Conservation (phyloP, 2,329 filamentous ascomycete species). For the Neobulgaria alba region DNA sequence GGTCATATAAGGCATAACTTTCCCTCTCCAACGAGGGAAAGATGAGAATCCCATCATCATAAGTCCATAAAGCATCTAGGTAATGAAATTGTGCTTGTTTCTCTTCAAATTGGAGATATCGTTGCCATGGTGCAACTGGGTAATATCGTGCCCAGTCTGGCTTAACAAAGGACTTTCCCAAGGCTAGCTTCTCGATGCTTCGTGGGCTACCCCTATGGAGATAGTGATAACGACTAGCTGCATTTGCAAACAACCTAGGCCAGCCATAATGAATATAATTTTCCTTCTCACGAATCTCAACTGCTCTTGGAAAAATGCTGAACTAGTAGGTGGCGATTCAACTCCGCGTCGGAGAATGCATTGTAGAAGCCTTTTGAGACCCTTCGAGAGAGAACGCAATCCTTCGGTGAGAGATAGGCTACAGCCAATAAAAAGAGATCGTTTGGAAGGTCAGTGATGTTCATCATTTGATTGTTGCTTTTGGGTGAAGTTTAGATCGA, state of each 20-base stretch:
- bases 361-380: conserved; percentile 41
- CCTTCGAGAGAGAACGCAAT: conserved; percentile 42
- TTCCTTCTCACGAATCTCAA: conserved; percentile 38
- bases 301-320: conserved; percentile 43
- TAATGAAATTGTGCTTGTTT: conserved; percentile 36
- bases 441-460: conserved; percentile 42
- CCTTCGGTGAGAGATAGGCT: conserved; percentile 38
- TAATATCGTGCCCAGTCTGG: conserved; percentile 24
- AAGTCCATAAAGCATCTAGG: conserved; percentile 45
- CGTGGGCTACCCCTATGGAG: conserved; percentile 40
- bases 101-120: conserved; percentile 35
- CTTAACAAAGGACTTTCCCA: conserved; percentile 30
- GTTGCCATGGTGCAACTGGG: conserved; percentile 38
- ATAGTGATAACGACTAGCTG: conserved; percentile 47
- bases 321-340: conserved; percentile 40
- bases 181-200: conserved; percentile 36
- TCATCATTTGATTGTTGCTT: conserved; percentile 17
- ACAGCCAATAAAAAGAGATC: conserved; percentile 50
- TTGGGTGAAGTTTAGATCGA: too few relatives aligned
- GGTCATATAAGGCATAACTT: conserved; percentile 40
- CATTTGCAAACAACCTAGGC: conserved; percentile 37
- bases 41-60: conserved; percentile 43
- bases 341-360: conserved; percentile 40
- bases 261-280: conserved; percentile 26
- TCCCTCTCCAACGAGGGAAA: conserved; percentile 34